Conservation (phyloP, 805 yeast species). For the Tetrapisispora iriomotensis region DNA sequence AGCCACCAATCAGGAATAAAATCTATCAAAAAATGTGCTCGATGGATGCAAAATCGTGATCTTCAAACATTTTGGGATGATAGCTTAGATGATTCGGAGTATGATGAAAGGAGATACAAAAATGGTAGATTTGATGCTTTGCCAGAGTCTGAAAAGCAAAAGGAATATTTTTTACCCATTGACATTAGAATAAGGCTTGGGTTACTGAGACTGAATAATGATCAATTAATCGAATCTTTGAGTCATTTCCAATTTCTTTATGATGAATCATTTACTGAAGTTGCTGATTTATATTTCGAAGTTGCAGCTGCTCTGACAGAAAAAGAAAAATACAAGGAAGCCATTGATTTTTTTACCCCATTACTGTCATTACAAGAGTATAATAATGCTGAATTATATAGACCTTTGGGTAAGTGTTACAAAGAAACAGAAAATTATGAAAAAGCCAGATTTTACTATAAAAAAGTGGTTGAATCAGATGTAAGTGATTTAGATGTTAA, state of each 20-base stretch:
- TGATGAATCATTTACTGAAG: constrained; percentile 47
- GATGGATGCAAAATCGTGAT: constrained; percentile 74
- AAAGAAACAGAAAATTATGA: constrained; percentile 61
- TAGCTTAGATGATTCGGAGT: constrained; percentile 63
- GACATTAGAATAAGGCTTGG: constrained; percentile 84
- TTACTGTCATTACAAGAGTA: constrained; percentile 47
- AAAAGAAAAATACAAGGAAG: constrained; percentile 63
- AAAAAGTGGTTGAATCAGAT: constrained; percentile 43
- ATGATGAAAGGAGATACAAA: constrained; percentile 58
- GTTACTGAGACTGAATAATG: constrained; percentile 54
- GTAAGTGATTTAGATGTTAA: constrained; percentile 64
- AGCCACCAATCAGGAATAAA: constrained; percentile 55
- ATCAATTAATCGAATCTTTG: constrained; percentile 59
- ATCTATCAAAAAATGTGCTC: constrained; percentile 56
- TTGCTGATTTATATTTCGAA: constrained; percentile 62
- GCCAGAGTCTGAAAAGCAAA: constrained; percentile 30
- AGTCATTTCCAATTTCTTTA: constrained; percentile 54
- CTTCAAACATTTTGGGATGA: constrained; percentile 39
- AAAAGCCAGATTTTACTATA: constrained; percentile 53
- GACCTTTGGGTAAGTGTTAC: constrained; percentile 65
- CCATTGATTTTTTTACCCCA: constrained; percentile 54
- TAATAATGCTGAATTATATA: constrained; percentile 37
- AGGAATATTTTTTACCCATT: constrained; percentile 53
- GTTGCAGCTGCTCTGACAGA: constrained; percentile 69
- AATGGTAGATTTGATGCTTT: constrained; percentile 36